Percentiles rank a stretch among this genome's conserved stretches.
Conservation (phyloP, 208 protist species). For the Naegleria gruberi region DNA sequence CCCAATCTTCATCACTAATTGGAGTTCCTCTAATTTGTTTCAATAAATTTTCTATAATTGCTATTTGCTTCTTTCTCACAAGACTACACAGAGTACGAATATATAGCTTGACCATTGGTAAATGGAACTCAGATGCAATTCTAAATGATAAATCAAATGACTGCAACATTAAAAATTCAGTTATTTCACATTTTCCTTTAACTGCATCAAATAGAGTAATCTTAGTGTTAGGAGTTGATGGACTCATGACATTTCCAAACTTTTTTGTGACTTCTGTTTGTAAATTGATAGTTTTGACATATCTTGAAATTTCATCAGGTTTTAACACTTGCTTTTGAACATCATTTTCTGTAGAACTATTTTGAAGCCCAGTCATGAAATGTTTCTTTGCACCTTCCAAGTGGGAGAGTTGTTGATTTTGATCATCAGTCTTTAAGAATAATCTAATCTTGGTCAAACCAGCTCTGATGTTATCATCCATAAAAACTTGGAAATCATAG, state of each 20-base stretch:
- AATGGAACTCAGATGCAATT: not conserved
- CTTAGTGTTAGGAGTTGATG: not conserved
- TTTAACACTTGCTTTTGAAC: not conserved
- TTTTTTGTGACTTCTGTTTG: not conserved
- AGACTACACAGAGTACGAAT: not conserved
- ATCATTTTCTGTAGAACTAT: not conserved
- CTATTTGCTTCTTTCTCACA: not conserved
- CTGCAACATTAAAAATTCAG: not conserved
- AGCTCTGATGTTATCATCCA: conserved; percentile 19
- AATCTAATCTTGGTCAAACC: not conserved
- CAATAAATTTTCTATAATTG: not conserved
- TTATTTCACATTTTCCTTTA: not conserved
- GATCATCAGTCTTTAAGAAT: not conserved
- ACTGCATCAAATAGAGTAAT: not conserved
- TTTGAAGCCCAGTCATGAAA: not conserved
- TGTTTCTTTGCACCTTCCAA: not conserved
- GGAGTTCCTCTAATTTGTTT: not conserved
- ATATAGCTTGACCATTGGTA: not conserved
- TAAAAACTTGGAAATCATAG: conserved; percentile 1
- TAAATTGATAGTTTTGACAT: not conserved
- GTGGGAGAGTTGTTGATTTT: not conserved
- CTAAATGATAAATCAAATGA: not conserved
- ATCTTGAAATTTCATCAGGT: not conserved
- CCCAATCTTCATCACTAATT: not conserved
- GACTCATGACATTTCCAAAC: not conserved